Evolutionary conservation across 495 filamentous ascomycete genomes (phyloP).

Genomic region (Talaromyces proteolyticus): DNA sequence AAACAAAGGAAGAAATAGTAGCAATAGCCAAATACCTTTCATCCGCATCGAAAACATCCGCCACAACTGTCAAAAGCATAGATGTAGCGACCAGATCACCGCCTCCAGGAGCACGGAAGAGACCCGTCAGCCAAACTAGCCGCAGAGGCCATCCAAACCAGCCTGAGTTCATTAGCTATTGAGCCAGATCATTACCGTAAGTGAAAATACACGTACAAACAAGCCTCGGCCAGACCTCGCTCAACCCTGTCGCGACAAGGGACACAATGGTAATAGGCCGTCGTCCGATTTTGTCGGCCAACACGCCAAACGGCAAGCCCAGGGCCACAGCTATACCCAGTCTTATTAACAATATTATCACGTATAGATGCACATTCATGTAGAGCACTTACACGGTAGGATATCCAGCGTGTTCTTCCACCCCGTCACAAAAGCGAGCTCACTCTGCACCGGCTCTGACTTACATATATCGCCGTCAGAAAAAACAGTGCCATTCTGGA

Average conservation of each 20-base stretch:
- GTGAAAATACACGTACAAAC: constrained; percentile 29
- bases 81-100: constrained; percentile 17
- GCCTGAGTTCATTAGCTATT: too few relatives aligned
- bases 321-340: constrained; percentile 16
- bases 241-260: constrained; percentile 24
- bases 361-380: too few relatives aligned
- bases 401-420: constrained; percentile 34
- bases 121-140: constrained; percentile 22
- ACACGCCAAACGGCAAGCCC: constrained; percentile 25
- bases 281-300: constrained; percentile 38
- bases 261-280: constrained; percentile 32
- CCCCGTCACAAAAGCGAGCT: constrained; percentile 33
- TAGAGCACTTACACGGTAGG: constrained; percentile 20
- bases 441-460: constrained; percentile 34
- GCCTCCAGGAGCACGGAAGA: constrained; percentile 23
- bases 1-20: neutral
- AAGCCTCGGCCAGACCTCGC: constrained; percentile 25
- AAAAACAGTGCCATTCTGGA: neutral
- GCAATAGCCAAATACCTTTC: too few relatives aligned
- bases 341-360: neutral
- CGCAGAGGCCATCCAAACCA: constrained; percentile 17
- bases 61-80: constrained; percentile 21
- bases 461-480: constrained; percentile 19
- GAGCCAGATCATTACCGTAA: too few relatives aligned
- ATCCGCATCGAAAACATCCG: constrained; percentile 25